A percentile compares a stretch with the other conserved stretches of the same genome.
Conservation (phyloP, 1,284 basidiomycete species). For the Agaricales sp. region DNA sequence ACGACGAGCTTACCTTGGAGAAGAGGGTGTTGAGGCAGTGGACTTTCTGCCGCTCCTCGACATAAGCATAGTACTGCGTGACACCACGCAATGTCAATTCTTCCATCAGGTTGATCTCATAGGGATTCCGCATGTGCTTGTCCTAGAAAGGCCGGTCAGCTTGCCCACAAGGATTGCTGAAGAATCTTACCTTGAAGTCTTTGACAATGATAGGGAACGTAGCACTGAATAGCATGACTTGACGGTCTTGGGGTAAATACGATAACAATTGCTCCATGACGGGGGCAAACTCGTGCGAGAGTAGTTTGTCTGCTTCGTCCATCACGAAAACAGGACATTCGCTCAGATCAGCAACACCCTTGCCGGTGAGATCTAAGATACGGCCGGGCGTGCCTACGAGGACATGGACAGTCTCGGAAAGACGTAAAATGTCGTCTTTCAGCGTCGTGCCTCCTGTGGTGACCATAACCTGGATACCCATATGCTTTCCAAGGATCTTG, state of each 20-base stretch:
- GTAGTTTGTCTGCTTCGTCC: constrained; percentile 98
- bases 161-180: constrained; percentile 3
- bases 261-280: constrained; percentile 95
- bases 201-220: constrained; percentile 99
- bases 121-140: constrained; percentile 94
- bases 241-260: constrained; percentile 79
- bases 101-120: constrained; percentile 99
- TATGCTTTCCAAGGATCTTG: constrained; percentile 94
- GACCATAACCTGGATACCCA: constrained; percentile 96
- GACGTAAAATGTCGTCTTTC: constrained; percentile 94
- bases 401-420: constrained; percentile 88
- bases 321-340: constrained; percentile 95
- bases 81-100: constrained; percentile 98
- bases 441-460: constrained; percentile 97
- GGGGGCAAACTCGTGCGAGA: constrained; percentile 95
- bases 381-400: constrained; percentile 96
- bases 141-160: constrained; percentile 43
- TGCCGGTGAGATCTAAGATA: constrained; percentile 91
- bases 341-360: constrained; percentile 89
- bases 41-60: constrained; percentile 98
- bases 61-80: constrained; percentile 98
- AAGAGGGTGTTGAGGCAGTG: constrained; percentile 98
- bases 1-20: constrained; percentile 59
- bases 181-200: constrained; percentile 79
- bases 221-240: constrained; percentile 99